Percentiles rank a stretch among this genome's conserved stretches.
Evolutionary conservation across 441 rosid genomes (phyloP).

Genomic region (Lepidium campestre): DNA sequence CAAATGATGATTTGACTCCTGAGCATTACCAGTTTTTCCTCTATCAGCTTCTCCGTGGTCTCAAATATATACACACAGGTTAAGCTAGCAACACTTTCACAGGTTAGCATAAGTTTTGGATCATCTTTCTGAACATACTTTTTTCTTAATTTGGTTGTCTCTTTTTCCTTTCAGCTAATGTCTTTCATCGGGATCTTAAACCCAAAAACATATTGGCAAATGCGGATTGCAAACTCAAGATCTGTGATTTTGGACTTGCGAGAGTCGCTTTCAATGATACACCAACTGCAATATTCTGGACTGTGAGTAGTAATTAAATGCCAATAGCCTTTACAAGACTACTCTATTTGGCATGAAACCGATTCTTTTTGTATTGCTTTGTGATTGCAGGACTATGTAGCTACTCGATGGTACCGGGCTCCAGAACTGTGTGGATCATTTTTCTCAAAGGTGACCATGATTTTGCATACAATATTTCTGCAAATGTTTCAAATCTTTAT

Average conservation of each 20-base stretch:
- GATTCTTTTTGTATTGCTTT: neutral
- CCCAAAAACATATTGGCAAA: constrained; percentile 93
- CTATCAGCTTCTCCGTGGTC: constrained; percentile 94
- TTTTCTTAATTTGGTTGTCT: neutral
- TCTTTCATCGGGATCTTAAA: constrained; percentile 87
- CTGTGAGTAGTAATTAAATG: constrained; percentile 40
- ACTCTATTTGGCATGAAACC: neutral
- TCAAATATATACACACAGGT: constrained; percentile 98
- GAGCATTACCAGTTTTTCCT: constrained; percentile 96
- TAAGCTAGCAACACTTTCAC: neutral
- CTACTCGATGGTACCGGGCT: constrained; percentile 94
- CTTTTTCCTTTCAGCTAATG: constrained; percentile 57
- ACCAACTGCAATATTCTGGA: constrained; percentile 96
- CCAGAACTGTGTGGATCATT: constrained; percentile 96
- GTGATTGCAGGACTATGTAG: constrained; percentile 74
- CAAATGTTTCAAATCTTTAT: neutral
- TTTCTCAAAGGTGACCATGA: constrained; percentile 69
- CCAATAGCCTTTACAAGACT: neutral
- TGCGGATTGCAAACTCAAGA: constrained; percentile 94
- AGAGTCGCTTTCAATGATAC: constrained; percentile 95
- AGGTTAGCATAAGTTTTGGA: neutral
- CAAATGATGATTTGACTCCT: constrained; percentile 92
- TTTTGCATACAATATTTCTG: neutral
- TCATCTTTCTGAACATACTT: neutral
- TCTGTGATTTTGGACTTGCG: constrained; percentile 96